Evolutionary conservation across 2,329 filamentous ascomycete genomes (phyloP).

Genomic region (Malbranchea zuffiana): DNA sequence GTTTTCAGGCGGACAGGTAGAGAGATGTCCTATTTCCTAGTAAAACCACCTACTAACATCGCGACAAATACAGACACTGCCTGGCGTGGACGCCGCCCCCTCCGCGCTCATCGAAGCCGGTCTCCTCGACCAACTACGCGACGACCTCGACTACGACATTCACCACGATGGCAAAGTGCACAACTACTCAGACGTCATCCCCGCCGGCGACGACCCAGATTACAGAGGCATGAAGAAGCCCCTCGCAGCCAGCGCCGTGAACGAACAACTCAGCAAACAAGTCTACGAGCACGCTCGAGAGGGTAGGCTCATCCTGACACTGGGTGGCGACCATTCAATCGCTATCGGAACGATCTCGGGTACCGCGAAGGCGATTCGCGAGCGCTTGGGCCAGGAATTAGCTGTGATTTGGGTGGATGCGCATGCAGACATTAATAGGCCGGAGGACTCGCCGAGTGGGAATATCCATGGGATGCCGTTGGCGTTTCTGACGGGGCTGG

Average conservation of each 20-base stretch:
- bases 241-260: slow-evolving; percentile 73
- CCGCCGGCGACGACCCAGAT: slow-evolving; percentile 54
- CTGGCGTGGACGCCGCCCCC: slow-evolving; percentile 80
- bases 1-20: slow-evolving; percentile 91
- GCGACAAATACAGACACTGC: not conserved
- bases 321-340: slow-evolving; percentile 93
- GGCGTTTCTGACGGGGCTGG: slow-evolving; percentile 77
- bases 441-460: slow-evolving; percentile 76
- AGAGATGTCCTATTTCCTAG: slow-evolving; percentile 21
- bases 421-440: slow-evolving; percentile 95
- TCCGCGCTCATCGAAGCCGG: slow-evolving; percentile 80
- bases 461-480: slow-evolving; percentile 99
- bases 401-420: slow-evolving; percentile 98
- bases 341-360: slow-evolving; percentile 89
- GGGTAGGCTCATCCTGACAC: slow-evolving; percentile 79
- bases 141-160: slow-evolving; percentile 81
- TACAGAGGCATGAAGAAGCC: slow-evolving; percentile 94
- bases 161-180: slow-evolving; percentile 75
- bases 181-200: slow-evolving; percentile 65
- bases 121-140: slow-evolving; percentile 67
- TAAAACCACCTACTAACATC: not conserved
- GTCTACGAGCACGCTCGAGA: slow-evolving; percentile 76
- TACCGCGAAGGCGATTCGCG: slow-evolving; percentile 71
- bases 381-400: slow-evolving; percentile 69
- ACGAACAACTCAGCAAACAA: slow-evolving; percentile 64